Base-by-base conservation (phyloP, 2,329 filamentous ascomycete genomes). In the Camillea tinctor region DNA sequence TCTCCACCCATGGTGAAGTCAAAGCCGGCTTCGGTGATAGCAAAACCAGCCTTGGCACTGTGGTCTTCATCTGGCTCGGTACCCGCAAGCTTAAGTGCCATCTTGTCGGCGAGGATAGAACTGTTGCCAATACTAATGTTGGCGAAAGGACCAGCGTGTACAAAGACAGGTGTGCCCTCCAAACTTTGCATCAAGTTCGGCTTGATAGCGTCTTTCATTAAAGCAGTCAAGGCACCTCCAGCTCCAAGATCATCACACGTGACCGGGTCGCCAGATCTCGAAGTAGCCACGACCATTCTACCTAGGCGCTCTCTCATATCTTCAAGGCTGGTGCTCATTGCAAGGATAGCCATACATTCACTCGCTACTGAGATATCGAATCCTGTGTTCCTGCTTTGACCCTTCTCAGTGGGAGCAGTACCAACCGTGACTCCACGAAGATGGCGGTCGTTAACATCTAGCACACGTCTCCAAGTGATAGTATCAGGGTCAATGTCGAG, bases 1-100 rank as follows among this genome's bases (percentile, higher is more conserved):
- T 99, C 95, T 64, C 95, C 95, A 66, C 95, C 95, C 95, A 99
- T 99, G 71, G 95, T 98, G 80, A 99, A 99, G 78, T 99, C 95
- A 76, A 99, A 99, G 9, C 95, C 95, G 56, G 95, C 94, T 77
- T 99, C 95, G 1, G 95, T 99, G 44, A 99, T 88, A 21, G 97
- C 94, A 70, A 95, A 98, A 9, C 95, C 95, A 26, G 91, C 86
- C 82, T 95, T 94, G 68, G 88, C 81, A 55, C 87, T 81, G 71
- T 93, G 86, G 69, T 96, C 86, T 80, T 98, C 95, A 66, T 96
- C 94, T 5, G 88, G 84, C 77, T 99, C 95, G 1, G 94, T 97
- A 72, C 95, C 95, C 4, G 93, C 91, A 65, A 99, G 88, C 83
- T 99, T 99, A 66, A 99, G 82, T 0, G 95, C 95, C 74, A 99